Conservation (phyloP, 345 rosid genomes). For the Mercurialis annua region DNA sequence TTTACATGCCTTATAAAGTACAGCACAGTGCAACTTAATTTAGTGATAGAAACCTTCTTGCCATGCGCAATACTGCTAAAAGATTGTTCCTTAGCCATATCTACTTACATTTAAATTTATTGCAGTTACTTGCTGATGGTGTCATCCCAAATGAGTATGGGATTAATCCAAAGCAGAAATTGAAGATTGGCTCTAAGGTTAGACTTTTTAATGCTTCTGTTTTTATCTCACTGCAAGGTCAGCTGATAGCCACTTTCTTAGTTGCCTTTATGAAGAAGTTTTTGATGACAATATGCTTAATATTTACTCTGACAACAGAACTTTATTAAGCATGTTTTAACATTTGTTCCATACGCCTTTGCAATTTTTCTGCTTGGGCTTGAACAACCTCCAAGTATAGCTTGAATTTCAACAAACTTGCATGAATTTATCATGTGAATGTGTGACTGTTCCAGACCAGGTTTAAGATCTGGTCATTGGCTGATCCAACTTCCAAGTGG, state of each 20-base stretch:
- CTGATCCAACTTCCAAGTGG: too few relatives aligned
- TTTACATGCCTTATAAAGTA: background rate
- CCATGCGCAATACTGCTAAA: background rate
- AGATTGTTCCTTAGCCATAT: background rate
- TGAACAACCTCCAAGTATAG: background rate
- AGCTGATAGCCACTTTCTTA: background rate
- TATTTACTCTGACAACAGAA: background rate
- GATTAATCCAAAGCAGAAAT: slow-evolving; percentile 89
- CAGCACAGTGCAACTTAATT: background rate
- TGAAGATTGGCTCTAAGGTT: slow-evolving; percentile 97
- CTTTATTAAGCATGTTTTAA: background rate
- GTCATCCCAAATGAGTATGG: slow-evolving; percentile 98
- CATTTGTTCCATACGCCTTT: background rate
- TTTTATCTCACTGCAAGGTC: background rate
- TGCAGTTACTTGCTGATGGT: slow-evolving; percentile 96
- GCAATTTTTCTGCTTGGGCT: background rate
- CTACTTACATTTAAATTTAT: slow-evolving; percentile 26
- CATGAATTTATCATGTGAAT: background rate
- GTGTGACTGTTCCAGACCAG: background rate
- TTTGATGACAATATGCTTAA: background rate
- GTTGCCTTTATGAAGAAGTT: background rate
- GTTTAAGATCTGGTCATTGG: too few relatives aligned
- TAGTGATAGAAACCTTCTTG: background rate
- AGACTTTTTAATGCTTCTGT: slow-evolving; percentile 1
- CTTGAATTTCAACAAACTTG: background rate